Evolutionary conservation across 768 basidiomycete species (phyloP), one percentile per base, ranked within the genome.

Genomic region (Nidularia sp.): DNA sequence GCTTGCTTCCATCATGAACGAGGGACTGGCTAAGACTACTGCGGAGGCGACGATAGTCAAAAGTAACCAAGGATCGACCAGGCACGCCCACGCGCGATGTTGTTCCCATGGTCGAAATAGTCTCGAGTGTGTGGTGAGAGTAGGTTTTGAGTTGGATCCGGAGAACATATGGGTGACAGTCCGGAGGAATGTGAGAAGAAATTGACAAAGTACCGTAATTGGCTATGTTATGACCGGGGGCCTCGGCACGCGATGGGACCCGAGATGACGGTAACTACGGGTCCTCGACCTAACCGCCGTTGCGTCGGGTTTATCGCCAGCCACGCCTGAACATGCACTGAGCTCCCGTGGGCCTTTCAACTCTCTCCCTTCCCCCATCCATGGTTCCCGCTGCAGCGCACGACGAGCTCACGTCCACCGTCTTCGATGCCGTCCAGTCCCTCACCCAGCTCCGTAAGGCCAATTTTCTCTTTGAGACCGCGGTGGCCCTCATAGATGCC

Each of bases 341-440:
- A 41, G 39, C 15, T 41, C 12, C 39, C 25, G 25, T 29, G 25
- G 25, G 25, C 25, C 25, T 41, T 15, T 41, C 18, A 13, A 36
- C n/a, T 12, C 22, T 18, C 34, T 39, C 34, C 15, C 31, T 29
- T 42, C 29, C 7, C 34, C 34, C 47, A 3, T 44, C 54, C 50
- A 57, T 57, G 35, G 54, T 64, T 58, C 57, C 66, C 41, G 56
- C 62, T 44, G 35, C 60, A 29, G 62, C 69, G 25, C 68, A 66
- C 52, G 79, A 83, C 64, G 79, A 80, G 59, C 74, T 83, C 53
- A 80, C 78, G 10, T 69, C 73, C 2, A 78, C 77, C 12, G 76
- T 78, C 22, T 72, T 69, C 53, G 70, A 71, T 54, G 79, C 78
- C 2, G 65, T 79, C n/a, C 71, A 77, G 53, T 70, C 74, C 33